Evolutionary conservation across 257 asterid species (phyloP), one percentile per base, ranked within the genome.

Genomic region (Solanum ossicruentum): DNA sequence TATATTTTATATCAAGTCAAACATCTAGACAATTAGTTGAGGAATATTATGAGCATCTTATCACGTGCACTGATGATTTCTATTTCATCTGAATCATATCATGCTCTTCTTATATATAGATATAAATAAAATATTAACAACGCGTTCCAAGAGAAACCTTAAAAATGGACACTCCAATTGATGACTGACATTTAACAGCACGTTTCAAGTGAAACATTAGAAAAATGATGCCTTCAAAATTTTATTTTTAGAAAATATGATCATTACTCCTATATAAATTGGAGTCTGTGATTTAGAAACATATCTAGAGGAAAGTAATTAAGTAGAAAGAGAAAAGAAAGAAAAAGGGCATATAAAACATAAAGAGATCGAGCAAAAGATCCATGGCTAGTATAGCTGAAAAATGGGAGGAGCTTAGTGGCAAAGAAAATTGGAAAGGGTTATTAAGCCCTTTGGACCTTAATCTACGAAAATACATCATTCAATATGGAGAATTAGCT

Each of bases 391-490:
- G 12, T 67, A 88, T 92, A 18, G 88, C 91, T 51, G 79, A 84
- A 12, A 88, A 89, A 90, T 95, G 99, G 99, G 91, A 86, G 85
- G 45, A 86, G 47, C 93, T 95, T 3, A 92, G 95, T 32, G 98
- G 99, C 58, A 16, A 81, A 12, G 87, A 84, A 36, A 84, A 85
- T 12, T 95, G 99, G 99, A 85, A 88, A 66, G 95, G 93, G 8
- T 87, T 95, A 3, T 67, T 95, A 20, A 93, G 93, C 12, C 98
- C 98, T n/a, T 72, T 94, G 7, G 97, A 95, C 80, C 51, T 72
- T 18, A 94, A 94, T 82, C 96, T 94, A n/a, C 96, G 98, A 1
- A 90, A 85, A 16, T 94, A 91, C 89, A 18, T 95, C 1, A 90
- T 95, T 78, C 93, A 92, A 82, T 95, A 92, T 63, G 98, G 97